Base-by-base conservation (phyloP, 352 stramenopile genomes). In the Plasmopara viticola region DNA sequence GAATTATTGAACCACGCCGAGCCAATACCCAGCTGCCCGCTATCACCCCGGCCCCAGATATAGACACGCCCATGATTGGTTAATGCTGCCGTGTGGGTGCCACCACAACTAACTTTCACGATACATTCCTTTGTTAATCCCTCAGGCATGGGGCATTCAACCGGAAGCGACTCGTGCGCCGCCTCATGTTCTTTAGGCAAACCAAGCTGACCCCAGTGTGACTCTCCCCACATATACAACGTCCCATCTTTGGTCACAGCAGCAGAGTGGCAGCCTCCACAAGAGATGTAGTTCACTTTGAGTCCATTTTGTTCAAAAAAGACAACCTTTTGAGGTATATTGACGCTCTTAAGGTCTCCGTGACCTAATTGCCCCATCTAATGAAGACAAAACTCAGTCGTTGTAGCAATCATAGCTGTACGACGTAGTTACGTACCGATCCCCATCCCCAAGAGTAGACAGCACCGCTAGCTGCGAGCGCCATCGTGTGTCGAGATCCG, bases 221-320 rank as follows among this genome's bases (percentile, higher is more conserved):
- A 68, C 56, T 93, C 82, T 2, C 82, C 82, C 82, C 82, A 93
- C 78, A 78, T 90, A 70, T 87, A 93, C 51, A 90, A 41, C 15
- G 71, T 66, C 9, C 82, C 82, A 34, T 87, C 67, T 18, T 66
- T 70, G 13, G 82, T 75, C 45, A 93, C 78, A 5, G 82, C 82
- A 13, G 75, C 82, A 20, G 82, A 90, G 62, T 93, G 82, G 62
- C 82, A 93, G 5, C 82, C 82, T 40, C 82, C 82, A 47, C 74
- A 88, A 25, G 82, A 93, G 34, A 93, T 83, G 47, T 88, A 85
- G 51, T 78, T 65, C n/a, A 93, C 60, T 6, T 70, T 47, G 20
- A 90, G 65, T 4, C 59, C 53, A 20, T 68, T 39, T 6, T 78
- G 29, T 9, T 60, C 61, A 38, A 93, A 92, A 51, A 82, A 93